A percentile compares a stretch with the other conserved stretches of the same genome.
phyloP scores from a whole-genome alignment of 108 stramenopile genomes.

The Cyclotella distinguenda region DNA sequence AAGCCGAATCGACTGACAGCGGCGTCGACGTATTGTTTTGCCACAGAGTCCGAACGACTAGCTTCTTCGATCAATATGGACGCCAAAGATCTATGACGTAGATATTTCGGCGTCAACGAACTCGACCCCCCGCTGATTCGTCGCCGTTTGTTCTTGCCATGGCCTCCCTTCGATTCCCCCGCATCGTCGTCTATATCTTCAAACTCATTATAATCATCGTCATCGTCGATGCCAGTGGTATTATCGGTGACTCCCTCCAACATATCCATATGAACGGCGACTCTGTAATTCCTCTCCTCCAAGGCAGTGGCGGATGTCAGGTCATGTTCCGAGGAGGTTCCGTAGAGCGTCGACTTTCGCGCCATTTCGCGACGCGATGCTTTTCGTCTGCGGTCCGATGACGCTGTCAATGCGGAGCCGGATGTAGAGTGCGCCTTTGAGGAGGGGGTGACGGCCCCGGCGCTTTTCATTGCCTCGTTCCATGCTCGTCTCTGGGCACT shows the following conservation, averaged over 20 bases:
- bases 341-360: conserved; percentile 50
- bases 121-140: conserved; percentile 16
- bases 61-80: conserved; percentile 79
- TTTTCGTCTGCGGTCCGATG: conserved; percentile 68
- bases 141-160: conserved; percentile 22
- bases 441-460: conserved; percentile 63
- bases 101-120: conserved; percentile 63
- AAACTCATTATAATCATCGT: conserved; percentile 83
- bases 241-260: conserved; percentile 66
- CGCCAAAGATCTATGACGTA: conserved; percentile 75
- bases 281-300: conserved; percentile 51
- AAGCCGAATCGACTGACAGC: conserved; percentile 49
- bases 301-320: conserved; percentile 2
- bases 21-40: conserved; percentile 63
- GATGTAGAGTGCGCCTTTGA: conserved; percentile 30
- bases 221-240: conserved; percentile 38
- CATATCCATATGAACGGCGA: conserved; percentile 79
- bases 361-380: conserved; percentile 75
- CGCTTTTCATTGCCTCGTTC: conserved; percentile 87
- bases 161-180: background rate
- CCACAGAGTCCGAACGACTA: conserved; percentile 61
- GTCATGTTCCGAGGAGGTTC: conserved; percentile 5
- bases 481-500: conserved; percentile 79
- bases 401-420: conserved; percentile 1
- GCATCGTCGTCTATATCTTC: conserved; percentile 61